Percentiles rank a stretch among this genome's conserved stretches.
Evolutionary conservation across 768 basidiomycete genomes (phyloP).

Genomic region (Russula olivacea): DNA sequence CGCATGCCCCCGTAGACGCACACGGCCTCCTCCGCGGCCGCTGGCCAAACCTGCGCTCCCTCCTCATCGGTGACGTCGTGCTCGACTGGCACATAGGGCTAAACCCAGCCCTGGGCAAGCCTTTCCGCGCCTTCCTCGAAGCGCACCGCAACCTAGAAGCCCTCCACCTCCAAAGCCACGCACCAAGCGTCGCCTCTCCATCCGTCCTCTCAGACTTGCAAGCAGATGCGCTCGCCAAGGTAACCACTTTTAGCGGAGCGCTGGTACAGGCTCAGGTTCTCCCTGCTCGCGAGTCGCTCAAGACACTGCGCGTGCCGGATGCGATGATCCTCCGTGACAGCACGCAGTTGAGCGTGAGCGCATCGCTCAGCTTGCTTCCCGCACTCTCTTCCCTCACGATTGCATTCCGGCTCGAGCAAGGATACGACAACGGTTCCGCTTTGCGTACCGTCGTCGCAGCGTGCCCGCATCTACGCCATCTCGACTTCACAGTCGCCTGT

Average conservation of each 20-base stretch:
- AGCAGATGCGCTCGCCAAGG: constrained; percentile 20
- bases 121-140: constrained; percentile 64
- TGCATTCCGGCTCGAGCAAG: constrained; percentile 60
- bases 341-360: constrained; percentile 54
- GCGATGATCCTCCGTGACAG: constrained; percentile 62
- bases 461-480: constrained; percentile 57
- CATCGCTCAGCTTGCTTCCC: constrained; percentile 51
- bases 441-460: constrained; percentile 59
- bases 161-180: constrained; percentile 43
- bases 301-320: constrained; percentile 57
- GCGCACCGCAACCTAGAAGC: constrained; percentile 48
- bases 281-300: constrained; percentile 38
- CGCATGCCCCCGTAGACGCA: constrained; percentile 48
- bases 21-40: constrained; percentile 51
- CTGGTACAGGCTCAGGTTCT: constrained; percentile 62
- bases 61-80: constrained; percentile 60
- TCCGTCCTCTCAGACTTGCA: constrained; percentile 26
- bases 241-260: constrained; percentile 57
- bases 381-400: constrained; percentile 55
- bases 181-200: constrained; percentile 21
- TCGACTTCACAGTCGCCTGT: constrained; percentile 60
- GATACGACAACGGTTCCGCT: constrained; percentile 64
- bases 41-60: constrained; percentile 59
- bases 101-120: constrained; percentile 39
- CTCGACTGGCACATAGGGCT: constrained; percentile 46